These are phyloP conservation scores for Anthracocystis panici-leucophaei DNA, from an alignment of 1,284 basidiomycete genomes.

Conservation along the genomic window DNA sequence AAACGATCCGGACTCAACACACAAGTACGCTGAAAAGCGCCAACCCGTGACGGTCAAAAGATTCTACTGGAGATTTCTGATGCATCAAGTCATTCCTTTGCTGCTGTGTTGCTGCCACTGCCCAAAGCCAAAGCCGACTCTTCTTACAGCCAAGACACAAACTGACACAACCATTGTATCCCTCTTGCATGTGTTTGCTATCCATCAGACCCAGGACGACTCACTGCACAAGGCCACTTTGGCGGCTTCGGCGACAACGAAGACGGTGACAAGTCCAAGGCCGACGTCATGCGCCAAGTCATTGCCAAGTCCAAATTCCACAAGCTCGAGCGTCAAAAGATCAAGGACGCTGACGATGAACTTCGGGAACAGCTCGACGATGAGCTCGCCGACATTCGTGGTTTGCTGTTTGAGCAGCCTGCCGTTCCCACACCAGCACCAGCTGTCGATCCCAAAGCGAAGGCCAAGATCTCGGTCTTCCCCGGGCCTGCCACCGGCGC, in stretches of 20 bases:
- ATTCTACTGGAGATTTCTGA: slow-evolving; percentile 70
- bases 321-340: slow-evolving; percentile 86
- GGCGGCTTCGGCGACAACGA: slow-evolving; percentile 82
- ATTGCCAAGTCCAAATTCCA: slow-evolving; percentile 90
- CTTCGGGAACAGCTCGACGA: slow-evolving; percentile 89
- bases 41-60: slow-evolving; percentile 58
- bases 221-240: slow-evolving; percentile 75
- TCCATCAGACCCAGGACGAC: slow-evolving; percentile 37
- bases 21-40: slow-evolving; percentile 55
- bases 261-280: slow-evolving; percentile 75
- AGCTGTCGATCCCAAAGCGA: slow-evolving; percentile 28
- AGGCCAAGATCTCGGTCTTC: slow-evolving; percentile 36
- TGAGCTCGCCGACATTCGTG: slow-evolving; percentile 85
- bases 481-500: slow-evolving; percentile 37
- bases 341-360: slow-evolving; percentile 86
- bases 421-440: slow-evolving; percentile 36
- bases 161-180: slow-evolving; percentile 11
- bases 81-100: slow-evolving; percentile 15
- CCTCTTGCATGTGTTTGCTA: background rate
- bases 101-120: slow-evolving; percentile 1
- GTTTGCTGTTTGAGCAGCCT: slow-evolving; percentile 74
- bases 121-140: background rate
- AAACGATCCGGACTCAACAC: slow-evolving; percentile 56
- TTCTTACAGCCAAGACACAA: background rate
- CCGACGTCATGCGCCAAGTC: slow-evolving; percentile 97